Evolutionary conservation across 1,284 basidiomycete genomes (phyloP).

Genomic region (Coniferiporia weirii): DNA sequence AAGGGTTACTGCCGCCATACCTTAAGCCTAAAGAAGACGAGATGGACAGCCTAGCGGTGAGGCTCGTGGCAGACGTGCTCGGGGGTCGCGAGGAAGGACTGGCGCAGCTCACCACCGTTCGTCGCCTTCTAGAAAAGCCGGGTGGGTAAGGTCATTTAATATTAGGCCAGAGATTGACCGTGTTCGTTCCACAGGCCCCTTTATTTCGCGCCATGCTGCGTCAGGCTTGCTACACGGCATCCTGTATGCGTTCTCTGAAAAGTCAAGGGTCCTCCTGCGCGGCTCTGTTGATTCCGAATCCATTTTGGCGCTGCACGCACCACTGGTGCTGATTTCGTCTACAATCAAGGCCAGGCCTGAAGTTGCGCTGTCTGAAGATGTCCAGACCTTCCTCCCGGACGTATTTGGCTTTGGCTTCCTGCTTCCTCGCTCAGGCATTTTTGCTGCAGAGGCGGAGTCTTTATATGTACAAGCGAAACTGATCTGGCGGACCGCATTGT

Average conservation of each 20-base stretch:
- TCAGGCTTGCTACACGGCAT: slow-evolving; percentile 31
- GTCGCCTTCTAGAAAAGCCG: slow-evolving; percentile 33
- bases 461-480: slow-evolving; percentile 17
- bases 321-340: slow-evolving; percentile 34
- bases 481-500: slow-evolving; percentile 24
- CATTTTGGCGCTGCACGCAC: slow-evolving; percentile 24
- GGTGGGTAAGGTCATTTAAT: slow-evolving; percentile 27
- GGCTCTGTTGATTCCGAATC: neutral
- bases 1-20: slow-evolving; percentile 32
- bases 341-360: slow-evolving; percentile 26
- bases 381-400: slow-evolving; percentile 32
- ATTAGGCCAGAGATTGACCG: neutral
- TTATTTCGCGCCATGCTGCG: slow-evolving; percentile 36
- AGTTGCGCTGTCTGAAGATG: slow-evolving; percentile 15
- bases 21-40: slow-evolving; percentile 39
- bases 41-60: slow-evolving; percentile 32
- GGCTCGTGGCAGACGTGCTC: slow-evolving; percentile 29
- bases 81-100: slow-evolving; percentile 16
- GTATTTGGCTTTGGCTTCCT: slow-evolving; percentile 47
- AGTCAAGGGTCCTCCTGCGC: slow-evolving; percentile 34
- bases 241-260: slow-evolving; percentile 32
- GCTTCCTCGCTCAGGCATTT: slow-evolving; percentile 30
- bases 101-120: slow-evolving; percentile 28
- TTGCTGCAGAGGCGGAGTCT: slow-evolving; percentile 23
- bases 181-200: slow-evolving; percentile 25